These are phyloP conservation scores for Cercospora sojina DNA, from an alignment of 2,329 filamentous ascomycete genomes.

Conservation along the genomic window DNA sequence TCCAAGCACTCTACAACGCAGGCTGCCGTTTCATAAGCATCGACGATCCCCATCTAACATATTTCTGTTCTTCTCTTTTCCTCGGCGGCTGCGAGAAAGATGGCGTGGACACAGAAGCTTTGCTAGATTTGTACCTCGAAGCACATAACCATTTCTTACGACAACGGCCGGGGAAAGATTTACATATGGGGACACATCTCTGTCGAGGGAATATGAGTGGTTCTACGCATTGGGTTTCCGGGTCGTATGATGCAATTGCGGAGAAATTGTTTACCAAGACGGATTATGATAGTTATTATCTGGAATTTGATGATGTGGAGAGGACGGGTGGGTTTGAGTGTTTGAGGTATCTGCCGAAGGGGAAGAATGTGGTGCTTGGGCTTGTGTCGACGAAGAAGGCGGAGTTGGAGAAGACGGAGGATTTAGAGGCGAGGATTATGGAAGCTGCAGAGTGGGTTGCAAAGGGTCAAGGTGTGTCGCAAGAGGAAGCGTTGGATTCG, in stretches of 20 bases:
- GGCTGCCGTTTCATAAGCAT: slow-evolving; percentile 30
- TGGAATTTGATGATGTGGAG: slow-evolving; percentile 36
- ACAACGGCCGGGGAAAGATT: slow-evolving; percentile 18
- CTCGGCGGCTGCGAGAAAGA: slow-evolving; percentile 25
- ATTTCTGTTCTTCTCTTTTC: slow-evolving; percentile 32
- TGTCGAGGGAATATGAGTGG: slow-evolving; percentile 33
- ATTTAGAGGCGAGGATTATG: slow-evolving; percentile 28
- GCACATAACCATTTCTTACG: slow-evolving; percentile 27
- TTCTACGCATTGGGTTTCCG: slow-evolving; percentile 25
- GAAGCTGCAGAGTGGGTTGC: slow-evolving; percentile 34
- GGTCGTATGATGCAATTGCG: slow-evolving; percentile 34
- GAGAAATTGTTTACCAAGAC: slow-evolving; percentile 32
- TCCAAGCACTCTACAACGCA: slow-evolving; percentile 28
- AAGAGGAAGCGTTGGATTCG: slow-evolving; percentile 31
- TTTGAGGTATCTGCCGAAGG: slow-evolving; percentile 32
- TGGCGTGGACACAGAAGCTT: slow-evolving; percentile 25
- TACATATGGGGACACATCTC: slow-evolving; percentile 32
- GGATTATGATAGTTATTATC: slow-evolving; percentile 34
- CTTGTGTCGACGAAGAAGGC: slow-evolving; percentile 37
- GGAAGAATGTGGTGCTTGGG: slow-evolving; percentile 38
- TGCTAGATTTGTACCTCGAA: slow-evolving; percentile 30
- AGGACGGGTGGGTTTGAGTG: slow-evolving; percentile 36
- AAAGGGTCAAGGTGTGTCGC: slow-evolving; percentile 30
- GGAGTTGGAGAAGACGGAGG: slow-evolving; percentile 31
- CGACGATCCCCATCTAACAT: slow-evolving; percentile 33